Base-by-base conservation (phyloP, 169 alveolate species). In the Eimeria mitis region DNA sequence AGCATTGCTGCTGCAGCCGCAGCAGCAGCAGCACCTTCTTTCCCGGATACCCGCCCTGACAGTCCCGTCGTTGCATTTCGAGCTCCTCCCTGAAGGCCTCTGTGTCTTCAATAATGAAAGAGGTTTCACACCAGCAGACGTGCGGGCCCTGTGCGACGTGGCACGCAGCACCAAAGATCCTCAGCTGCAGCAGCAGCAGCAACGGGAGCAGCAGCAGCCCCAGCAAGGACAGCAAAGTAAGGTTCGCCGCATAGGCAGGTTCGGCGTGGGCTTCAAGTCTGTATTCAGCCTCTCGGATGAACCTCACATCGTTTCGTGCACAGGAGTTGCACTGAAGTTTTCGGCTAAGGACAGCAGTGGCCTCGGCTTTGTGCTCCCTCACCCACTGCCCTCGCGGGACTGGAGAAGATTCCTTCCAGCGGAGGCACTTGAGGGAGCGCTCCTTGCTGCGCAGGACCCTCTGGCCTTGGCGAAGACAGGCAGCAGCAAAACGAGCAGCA, bases 231-330 rank as follows among this genome's bases (percentile, higher is more conserved):
- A 89, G 52, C 61, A n/a, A 25, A 54, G 68, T 54, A 52, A 40
- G 52, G 37, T 40, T 21, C 84, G 71, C 7, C 73, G 88, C 31
- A 97, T 96, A 54, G 98, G 98, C n/a, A 37, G 76, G 49, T 97
- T 97, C 68, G 98, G 98, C 0, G 91, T 97, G 42, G 98, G 98
- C 19, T 97, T 97, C 73, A 97, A 97, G 89, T 91, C 97, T 28
- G 98, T 97, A 19, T 97, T 97, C 88, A 54, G 94, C 83, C 71
- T 97, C 25, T 71, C 98, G 1, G 97, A 97, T 89, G 84, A 95
- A 19, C 98, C 98, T 23, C 96, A 95, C 54, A 47, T 97, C 34
- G 87, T 97, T 87, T 96, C 97, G 34, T 84, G 91, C 89, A 90
- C 94, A 34, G 97, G 96, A 3, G 96, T 83, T 8, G 76, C 91